Evolutionary conservation across 2,329 filamentous ascomycete genomes (phyloP).

Genomic region (Stromatinia cepivora): DNA sequence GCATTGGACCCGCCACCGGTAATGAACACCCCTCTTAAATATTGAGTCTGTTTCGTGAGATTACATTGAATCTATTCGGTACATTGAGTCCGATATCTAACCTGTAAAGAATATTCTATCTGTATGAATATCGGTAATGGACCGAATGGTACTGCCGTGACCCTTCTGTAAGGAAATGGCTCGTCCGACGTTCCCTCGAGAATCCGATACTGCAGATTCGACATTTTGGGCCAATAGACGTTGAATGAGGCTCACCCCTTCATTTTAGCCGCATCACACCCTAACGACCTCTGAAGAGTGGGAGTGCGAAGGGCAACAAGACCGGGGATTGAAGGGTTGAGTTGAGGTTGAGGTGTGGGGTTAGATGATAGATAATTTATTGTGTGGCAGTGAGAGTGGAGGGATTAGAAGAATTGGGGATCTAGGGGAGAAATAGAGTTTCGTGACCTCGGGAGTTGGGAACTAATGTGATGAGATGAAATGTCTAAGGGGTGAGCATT

Average conservation of each 20-base stretch:
- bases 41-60: too few relatives aligned
- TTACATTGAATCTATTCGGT: too few relatives aligned
- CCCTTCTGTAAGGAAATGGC: slow-evolving; percentile 6
- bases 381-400: neutral
- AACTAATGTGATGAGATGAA: neutral
- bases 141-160: slow-evolving; percentile 18
- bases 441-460: neutral
- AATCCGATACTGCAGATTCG: neutral
- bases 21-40: too few relatives aligned
- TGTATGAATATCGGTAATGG: neutral
- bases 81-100: neutral
- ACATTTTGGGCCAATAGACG: neutral
- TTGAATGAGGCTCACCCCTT: neutral
- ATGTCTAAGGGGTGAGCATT: neutral
- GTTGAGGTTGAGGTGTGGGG: slow-evolving; percentile 5
- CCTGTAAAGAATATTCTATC: neutral
- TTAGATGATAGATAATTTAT: neutral
- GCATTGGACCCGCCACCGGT: too few relatives aligned
- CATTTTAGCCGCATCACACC: too few relatives aligned
- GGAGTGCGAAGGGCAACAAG: neutral
- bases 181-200: neutral
- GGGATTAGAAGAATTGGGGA: neutral
- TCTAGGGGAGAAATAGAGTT: neutral
- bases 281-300: neutral
- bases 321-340: neutral